Conservation (phyloP, 352 stramenopile genomes). For the Plasmopara viticola region DNA sequence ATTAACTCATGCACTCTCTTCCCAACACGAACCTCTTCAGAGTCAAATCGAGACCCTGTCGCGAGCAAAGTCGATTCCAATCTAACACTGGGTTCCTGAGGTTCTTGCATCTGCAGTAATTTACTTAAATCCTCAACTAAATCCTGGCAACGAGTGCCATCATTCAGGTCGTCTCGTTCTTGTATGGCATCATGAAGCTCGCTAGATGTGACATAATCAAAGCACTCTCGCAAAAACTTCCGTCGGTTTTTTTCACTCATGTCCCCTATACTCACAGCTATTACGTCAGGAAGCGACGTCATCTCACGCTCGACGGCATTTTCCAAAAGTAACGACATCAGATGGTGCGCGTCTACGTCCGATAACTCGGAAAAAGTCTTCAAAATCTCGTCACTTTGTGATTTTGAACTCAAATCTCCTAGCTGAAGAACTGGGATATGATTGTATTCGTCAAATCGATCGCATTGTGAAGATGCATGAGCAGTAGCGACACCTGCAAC, state of each 20-base stretch:
- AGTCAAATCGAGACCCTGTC: constrained; percentile 34
- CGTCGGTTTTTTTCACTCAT: constrained; percentile 36
- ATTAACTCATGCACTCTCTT: constrained; percentile 48
- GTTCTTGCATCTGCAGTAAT: constrained; percentile 17
- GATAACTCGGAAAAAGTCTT: constrained; percentile 40
- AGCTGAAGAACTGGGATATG: constrained; percentile 23
- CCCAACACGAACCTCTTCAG: constrained; percentile 43
- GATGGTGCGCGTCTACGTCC: constrained; percentile 26
- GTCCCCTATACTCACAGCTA: constrained; percentile 38
- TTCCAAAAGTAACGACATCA: constrained; percentile 35
- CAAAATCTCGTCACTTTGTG: constrained; percentile 35
- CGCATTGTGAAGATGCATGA: constrained; percentile 6
- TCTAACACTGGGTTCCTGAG: constrained; percentile 1
- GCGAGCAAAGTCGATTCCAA: neutral
- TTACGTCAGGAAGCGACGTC: constrained; percentile 29
- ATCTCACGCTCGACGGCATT: constrained; percentile 33
- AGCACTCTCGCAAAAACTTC: constrained; percentile 51
- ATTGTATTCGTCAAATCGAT: constrained; percentile 18
- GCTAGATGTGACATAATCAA: constrained; percentile 36
- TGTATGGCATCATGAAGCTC: constrained; percentile 52
- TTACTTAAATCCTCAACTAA: constrained; percentile 50
- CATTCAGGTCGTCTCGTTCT: constrained; percentile 46
- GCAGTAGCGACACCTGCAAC: constrained; percentile 10
- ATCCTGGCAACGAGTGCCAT: constrained; percentile 45
- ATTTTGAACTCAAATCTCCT: constrained; percentile 41